These are phyloP conservation scores for Ceratobasidium papillatum DNA, from an alignment of 1,284 basidiomycete genomes.

Conservation along the genomic window DNA sequence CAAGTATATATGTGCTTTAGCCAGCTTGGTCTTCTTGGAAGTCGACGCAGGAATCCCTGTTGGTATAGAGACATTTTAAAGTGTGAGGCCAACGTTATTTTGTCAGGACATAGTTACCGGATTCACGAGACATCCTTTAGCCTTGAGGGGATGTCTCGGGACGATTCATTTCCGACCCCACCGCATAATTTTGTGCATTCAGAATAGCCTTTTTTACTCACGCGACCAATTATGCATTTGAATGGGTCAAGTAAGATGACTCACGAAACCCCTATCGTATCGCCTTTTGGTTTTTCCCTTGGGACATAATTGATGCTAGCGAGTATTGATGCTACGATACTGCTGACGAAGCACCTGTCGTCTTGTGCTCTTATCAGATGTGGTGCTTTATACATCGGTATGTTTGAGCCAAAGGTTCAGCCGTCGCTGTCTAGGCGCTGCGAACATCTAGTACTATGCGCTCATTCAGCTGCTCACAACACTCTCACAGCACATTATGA, in stretches of 20 bases:
- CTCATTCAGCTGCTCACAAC: too few relatives aligned
- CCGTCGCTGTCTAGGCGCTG: too few relatives aligned
- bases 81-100: conserved; percentile 1
- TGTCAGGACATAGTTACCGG: neutral
- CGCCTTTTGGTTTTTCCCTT: too few relatives aligned
- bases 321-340: too few relatives aligned
- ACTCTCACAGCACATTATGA: too few relatives aligned
- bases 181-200: neutral
- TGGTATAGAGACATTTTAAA: neutral
- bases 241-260: too few relatives aligned
- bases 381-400: too few relatives aligned
- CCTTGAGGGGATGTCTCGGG: neutral
- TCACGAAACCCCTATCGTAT: too few relatives aligned
- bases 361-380: too few relatives aligned
- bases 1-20: neutral
- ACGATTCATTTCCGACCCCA: neutral
- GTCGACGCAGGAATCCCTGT: neutral
- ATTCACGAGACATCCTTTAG: neutral
- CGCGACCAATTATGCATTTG: neutral
- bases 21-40: neutral
- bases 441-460: too few relatives aligned
- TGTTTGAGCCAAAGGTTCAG: neutral
- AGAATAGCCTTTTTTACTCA: neutral
- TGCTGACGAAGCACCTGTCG: too few relatives aligned
- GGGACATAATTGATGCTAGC: too few relatives aligned